Evolutionary conservation across 2,329 filamentous ascomycete genomes (phyloP).

Genomic region (Trichophyton mentagrophytes): DNA sequence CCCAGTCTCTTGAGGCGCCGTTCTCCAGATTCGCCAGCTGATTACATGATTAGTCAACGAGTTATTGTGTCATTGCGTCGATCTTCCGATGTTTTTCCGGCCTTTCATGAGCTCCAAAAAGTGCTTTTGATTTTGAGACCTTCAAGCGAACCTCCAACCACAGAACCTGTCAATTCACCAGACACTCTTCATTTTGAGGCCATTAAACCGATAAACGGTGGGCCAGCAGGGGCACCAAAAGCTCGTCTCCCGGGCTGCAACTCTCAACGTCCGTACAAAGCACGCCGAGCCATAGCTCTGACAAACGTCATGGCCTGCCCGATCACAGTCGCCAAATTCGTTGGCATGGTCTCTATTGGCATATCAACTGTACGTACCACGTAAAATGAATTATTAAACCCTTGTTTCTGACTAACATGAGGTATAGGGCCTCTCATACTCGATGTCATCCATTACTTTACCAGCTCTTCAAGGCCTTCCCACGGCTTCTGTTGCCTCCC

Average conservation of each 20-base stretch:
- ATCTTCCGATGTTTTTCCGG: not conserved
- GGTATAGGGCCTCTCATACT: constrained; percentile 72
- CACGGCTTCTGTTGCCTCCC: constrained; percentile 56
- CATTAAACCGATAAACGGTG: not conserved
- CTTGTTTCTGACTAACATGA: not conserved
- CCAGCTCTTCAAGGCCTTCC: constrained; percentile 71
- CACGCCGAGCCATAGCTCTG: not conserved
- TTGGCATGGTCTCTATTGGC: constrained; percentile 79
- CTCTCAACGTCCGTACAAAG: not conserved
- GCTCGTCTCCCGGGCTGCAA: not conserved
- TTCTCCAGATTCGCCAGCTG: too few species aligned
- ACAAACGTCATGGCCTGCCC: constrained; percentile 47
- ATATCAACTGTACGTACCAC: constrained; percentile 61
- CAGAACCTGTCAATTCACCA: not conserved
- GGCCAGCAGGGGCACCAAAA: not conserved
- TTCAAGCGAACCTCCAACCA: not conserved
- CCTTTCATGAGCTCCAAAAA: not conserved
- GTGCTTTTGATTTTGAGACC: too few species aligned
- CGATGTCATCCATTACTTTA: constrained; percentile 62
- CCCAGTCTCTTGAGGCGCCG: not conserved
- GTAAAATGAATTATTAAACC: too few species aligned
- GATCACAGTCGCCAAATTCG: constrained; percentile 76
- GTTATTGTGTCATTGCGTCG: not conserved
- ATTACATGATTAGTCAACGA: not conserved
- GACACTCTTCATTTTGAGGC: not conserved